These are phyloP conservation scores for Fusarium sterilihyphosum DNA, from an alignment of 2,329 filamentous ascomycete species.

Conservation along the genomic window DNA sequence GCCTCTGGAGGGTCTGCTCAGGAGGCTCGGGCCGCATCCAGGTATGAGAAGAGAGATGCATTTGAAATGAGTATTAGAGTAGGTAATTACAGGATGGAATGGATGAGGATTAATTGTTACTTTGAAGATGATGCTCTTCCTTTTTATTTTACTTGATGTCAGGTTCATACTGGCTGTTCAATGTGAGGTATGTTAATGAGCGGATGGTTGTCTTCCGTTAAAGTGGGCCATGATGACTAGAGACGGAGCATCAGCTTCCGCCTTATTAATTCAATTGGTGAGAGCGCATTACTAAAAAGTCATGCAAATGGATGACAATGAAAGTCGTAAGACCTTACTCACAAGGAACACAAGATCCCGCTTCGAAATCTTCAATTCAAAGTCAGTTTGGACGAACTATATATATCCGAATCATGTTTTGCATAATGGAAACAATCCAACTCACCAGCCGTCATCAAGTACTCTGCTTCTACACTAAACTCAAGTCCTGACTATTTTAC, in stretches of 20 bases:
- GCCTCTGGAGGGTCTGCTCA: conserved; percentile 23
- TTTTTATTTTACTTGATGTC: not conserved
- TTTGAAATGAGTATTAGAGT: not conserved
- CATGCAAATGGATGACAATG: not conserved
- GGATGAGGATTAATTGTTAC: accelerated
- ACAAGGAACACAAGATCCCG: not conserved
- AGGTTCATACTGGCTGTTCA: not conserved
- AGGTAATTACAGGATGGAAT: accelerated
- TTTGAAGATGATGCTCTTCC: accelerated
- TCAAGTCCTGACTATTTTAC: too few relatives aligned
- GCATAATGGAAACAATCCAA: too few relatives aligned
- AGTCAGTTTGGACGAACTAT: not conserved
- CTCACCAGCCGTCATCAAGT: not conserved
- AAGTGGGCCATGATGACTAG: not conserved
- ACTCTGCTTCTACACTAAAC: not conserved
- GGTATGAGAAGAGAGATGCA: conserved; percentile 35
- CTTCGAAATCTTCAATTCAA: too few relatives aligned
- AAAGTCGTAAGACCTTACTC: not conserved
- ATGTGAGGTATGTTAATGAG: not conserved
- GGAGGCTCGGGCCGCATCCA: conserved; percentile 37
- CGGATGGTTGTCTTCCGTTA: not conserved
- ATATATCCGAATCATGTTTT: not conserved
- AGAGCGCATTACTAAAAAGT: not conserved
- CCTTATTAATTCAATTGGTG: not conserved
- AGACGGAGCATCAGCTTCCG: not conserved